Conservation (phyloP, 257 asterid species). For the Plantago elongata region DNA sequence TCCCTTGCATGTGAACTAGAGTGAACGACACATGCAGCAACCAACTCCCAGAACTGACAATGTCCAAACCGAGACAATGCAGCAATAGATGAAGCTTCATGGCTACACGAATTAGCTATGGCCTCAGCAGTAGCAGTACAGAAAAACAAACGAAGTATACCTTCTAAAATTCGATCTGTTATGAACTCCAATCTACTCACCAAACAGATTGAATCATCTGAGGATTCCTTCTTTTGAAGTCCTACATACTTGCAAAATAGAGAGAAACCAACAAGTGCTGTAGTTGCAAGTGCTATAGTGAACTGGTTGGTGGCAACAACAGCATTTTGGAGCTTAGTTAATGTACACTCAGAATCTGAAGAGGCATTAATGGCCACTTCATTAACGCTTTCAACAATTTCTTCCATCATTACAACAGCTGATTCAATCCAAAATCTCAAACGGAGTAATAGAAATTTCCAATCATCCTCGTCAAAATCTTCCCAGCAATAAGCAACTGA, state of each 20-base stretch:
- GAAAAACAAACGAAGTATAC: constrained; percentile 81
- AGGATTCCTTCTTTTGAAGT: constrained; percentile 34
- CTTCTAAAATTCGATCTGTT: constrained; percentile 72
- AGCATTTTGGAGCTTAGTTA: constrained; percentile 38
- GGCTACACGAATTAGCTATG: constrained; percentile 40
- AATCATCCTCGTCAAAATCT: constrained; percentile 79
- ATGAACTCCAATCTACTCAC: constrained; percentile 61
- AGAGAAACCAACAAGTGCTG: constrained; percentile 80
- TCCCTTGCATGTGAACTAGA: constrained; percentile 85
- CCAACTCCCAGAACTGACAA: constrained; percentile 76
- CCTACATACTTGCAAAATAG: constrained; percentile 42
- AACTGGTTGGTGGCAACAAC: constrained; percentile 43
- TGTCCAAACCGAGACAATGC: constrained; percentile 69
- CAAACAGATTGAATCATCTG: constrained; percentile 38
- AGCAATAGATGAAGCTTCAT: constrained; percentile 58
- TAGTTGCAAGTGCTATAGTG: constrained; percentile 59
- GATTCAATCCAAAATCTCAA: constrained; percentile 89
- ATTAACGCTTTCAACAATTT: constrained; percentile 69
- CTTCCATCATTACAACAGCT: constrained; percentile 80
- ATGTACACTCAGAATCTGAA: constrained; percentile 34
- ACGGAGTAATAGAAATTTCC: constrained; percentile 75
- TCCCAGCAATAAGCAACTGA: constrained; percentile 92
- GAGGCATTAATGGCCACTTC: constrained; percentile 35
- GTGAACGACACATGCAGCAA: constrained; percentile 61
- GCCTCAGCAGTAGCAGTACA: constrained; percentile 83